These are phyloP conservation scores for Fusarium globosum DNA, from an alignment of 2,329 filamentous ascomycete genomes.

Conservation along the genomic window DNA sequence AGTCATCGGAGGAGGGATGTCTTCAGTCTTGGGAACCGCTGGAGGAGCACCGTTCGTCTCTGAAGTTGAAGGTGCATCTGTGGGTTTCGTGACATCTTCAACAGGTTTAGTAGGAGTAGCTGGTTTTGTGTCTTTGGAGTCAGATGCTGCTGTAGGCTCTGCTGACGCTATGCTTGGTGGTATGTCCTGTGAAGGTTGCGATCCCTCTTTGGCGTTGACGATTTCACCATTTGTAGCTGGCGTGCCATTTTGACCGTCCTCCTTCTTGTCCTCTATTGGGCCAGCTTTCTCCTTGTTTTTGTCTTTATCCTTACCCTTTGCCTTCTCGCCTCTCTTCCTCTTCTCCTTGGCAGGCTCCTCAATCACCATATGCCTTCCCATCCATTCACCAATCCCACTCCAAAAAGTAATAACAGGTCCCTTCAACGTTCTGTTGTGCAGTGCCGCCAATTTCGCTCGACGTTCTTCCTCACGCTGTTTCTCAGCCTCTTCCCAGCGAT, in stretches of 20 bases:
- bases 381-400: slow-evolving; percentile 89
- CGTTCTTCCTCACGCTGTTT: slow-evolving; percentile 88
- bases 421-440: slow-evolving; percentile 86
- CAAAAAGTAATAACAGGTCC: slow-evolving; percentile 92
- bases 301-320: slow-evolving; percentile 37
- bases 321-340: slow-evolving; percentile 55
- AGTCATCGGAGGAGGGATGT: slow-evolving; percentile 18
- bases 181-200: slow-evolving; percentile 6
- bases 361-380: slow-evolving; percentile 74
- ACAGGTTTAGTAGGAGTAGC: slow-evolving; percentile 3
- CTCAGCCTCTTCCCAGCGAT: slow-evolving; percentile 93
- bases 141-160: neutral
- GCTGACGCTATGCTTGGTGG: slow-evolving; percentile 5
- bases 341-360: slow-evolving; percentile 73
- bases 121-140: neutral
- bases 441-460: slow-evolving; percentile 82
- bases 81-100: slow-evolving; percentile 6
- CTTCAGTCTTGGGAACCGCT: slow-evolving; percentile 20
- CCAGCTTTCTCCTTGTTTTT: slow-evolving; percentile 20
- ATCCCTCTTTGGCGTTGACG: slow-evolving; percentile 25
- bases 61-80: neutral
- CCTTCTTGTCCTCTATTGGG: slow-evolving; percentile 13
- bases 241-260: slow-evolving; percentile 5
- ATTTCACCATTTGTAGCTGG: neutral
- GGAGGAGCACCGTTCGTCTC: neutral